Percentiles rank a stretch among this genome's conserved stretches.
Conservation (phyloP, 2,329 filamentous ascomycete species). For the Aspergillus jensenii region DNA sequence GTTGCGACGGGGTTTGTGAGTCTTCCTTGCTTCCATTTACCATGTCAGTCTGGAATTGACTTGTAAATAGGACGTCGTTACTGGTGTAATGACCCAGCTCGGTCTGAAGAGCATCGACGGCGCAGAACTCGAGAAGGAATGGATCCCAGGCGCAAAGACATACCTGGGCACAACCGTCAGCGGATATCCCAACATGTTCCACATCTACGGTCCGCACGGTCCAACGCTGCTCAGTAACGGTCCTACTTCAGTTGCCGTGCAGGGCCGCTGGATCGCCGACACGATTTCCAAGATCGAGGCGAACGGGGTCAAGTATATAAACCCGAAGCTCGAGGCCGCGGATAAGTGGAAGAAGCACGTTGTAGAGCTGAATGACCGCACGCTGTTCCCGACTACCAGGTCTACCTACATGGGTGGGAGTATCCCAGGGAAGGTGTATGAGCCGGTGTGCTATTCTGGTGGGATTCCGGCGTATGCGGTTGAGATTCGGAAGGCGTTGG, state of each 20-base stretch:
- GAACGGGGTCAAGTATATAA: constrained; percentile 51
- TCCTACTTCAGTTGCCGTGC: constrained; percentile 54
- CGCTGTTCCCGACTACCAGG: constrained; percentile 51
- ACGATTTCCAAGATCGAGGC: constrained; percentile 50
- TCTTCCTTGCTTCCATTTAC: neutral
- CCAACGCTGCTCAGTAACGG: constrained; percentile 59
- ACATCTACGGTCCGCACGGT: constrained; percentile 56
- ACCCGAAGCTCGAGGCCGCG: constrained; percentile 49
- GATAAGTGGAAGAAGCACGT: constrained; percentile 52
- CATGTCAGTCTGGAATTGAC: neutral
- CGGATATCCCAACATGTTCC: constrained; percentile 53
- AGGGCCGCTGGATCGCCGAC: constrained; percentile 43
- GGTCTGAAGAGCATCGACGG: constrained; percentile 37
- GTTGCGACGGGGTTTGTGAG: constrained; percentile 45
- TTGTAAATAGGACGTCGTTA: constrained; percentile 34
- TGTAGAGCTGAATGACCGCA: constrained; percentile 46
- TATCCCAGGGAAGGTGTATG: constrained; percentile 54
- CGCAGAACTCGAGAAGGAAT: constrained; percentile 36
- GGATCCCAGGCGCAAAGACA: constrained; percentile 37
- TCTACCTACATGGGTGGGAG: constrained; percentile 59
- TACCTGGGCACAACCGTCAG: constrained; percentile 46
- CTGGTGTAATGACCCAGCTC: constrained; percentile 42
- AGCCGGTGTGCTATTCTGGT: constrained; percentile 49
- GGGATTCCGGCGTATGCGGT: constrained; percentile 20
- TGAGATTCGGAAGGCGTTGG: constrained; percentile 15